A percentile compares a stretch with the other conserved stretches of the same genome.
Conservation (phyloP, 1,284 basidiomycete species). For the Rhizoctonia solani region DNA sequence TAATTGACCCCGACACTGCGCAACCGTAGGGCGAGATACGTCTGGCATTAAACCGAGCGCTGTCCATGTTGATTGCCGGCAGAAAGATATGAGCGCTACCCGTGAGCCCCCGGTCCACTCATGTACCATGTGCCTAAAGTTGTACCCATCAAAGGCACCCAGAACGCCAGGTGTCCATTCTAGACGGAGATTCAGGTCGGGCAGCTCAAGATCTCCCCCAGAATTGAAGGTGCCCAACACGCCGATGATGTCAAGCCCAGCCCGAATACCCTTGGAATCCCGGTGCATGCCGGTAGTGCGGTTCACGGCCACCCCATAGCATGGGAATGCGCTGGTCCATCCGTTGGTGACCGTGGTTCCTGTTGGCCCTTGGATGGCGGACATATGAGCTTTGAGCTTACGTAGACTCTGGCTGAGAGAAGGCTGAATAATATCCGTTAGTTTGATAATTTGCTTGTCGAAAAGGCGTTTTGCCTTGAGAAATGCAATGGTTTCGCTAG, state of each 20-base stretch:
- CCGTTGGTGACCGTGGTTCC: background rate
- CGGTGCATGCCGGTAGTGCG: background rate
- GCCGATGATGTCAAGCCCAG: slow-evolving; percentile 13
- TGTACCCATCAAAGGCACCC: slow-evolving; percentile 9
- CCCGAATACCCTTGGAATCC: background rate
- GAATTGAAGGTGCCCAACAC: slow-evolving; percentile 1
- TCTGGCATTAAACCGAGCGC: background rate
- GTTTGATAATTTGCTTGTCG: background rate
- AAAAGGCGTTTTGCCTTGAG: background rate
- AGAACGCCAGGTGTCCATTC: slow-evolving; percentile 8
- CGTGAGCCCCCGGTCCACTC: background rate
- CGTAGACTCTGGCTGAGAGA: background rate
- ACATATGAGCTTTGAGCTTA: background rate
- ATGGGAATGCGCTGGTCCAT: slow-evolving; percentile 12
- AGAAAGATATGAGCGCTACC: background rate
- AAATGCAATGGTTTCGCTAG: background rate
- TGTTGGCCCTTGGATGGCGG: background rate
- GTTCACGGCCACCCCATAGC: slow-evolving; percentile 10
- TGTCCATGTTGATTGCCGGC: background rate
- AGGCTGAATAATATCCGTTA: slow-evolving; percentile 1
- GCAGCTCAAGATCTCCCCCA: background rate
- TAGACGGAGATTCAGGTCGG: background rate
- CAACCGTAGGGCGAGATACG: background rate
- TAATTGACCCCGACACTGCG: background rate
- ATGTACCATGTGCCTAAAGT: background rate